Evolutionary conservation across 106 monocot genomes (phyloP).

Genomic region (Allium sativum): DNA sequence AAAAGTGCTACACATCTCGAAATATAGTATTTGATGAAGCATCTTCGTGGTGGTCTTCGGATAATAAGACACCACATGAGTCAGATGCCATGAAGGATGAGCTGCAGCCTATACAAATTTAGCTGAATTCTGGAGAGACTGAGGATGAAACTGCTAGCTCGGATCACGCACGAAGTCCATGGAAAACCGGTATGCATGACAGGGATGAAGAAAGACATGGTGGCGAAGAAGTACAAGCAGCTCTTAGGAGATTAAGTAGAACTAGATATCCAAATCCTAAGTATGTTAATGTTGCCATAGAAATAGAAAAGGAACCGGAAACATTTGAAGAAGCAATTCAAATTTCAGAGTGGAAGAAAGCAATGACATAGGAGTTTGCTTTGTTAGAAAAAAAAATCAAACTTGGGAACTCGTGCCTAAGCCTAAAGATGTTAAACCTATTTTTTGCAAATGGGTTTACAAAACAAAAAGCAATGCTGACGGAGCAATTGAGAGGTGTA

Average conservation of each 20-base stretch:
- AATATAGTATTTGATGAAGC: slow-evolving; percentile 5
- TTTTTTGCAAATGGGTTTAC: background rate
- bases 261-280: background rate
- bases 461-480: background rate
- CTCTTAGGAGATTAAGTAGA: background rate
- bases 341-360: background rate
- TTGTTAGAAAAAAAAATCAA: slow-evolving; percentile 13
- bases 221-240: background rate
- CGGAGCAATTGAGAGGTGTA: background rate
- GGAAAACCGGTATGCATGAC: background rate
- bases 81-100: too few relatives aligned
- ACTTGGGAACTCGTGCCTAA: slow-evolving; percentile 3
- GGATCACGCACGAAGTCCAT: background rate
- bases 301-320: background rate
- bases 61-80: too few relatives aligned
- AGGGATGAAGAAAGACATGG: background rate
- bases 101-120: too few relatives aligned
- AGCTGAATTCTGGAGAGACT: background rate
- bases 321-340: background rate
- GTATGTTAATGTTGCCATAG: background rate
- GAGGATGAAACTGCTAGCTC: background rate
- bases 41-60: slow-evolving; percentile 4
- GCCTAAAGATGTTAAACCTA: slow-evolving; percentile 8
- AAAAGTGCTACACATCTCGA: background rate
- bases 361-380: slow-evolving; percentile 11